A percentile compares a stretch with the other conserved stretches of the same genome.
These are phyloP conservation scores for Populus simonii DNA, from an alignment of 345 rosid species.

Conservation along the genomic window DNA sequence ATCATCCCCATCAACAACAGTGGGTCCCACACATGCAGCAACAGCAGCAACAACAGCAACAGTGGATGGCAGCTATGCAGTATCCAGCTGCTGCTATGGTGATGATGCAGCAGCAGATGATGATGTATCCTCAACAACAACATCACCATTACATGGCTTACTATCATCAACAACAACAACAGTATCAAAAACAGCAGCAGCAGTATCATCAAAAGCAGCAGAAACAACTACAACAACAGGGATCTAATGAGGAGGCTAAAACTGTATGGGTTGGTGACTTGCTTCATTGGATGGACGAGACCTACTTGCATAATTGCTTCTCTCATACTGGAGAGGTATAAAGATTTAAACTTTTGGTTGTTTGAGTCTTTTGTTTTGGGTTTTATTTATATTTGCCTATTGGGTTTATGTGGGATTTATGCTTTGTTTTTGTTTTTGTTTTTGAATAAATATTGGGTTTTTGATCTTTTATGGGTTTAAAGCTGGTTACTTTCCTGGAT, in stretches of 20 bases:
- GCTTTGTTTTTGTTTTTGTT: neutral
- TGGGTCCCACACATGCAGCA: constrained; percentile 18
- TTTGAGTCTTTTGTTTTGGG: neutral
- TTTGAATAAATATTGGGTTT: neutral
- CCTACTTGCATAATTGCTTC: constrained; percentile 70
- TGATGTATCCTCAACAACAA: constrained; percentile 81
- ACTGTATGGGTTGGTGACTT: constrained; percentile 80
- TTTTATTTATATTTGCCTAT: neutral
- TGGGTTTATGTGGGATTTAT: neutral
- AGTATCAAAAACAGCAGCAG: constrained; percentile 9
- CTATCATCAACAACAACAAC: constrained; percentile 34
- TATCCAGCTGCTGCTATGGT: constrained; percentile 85
- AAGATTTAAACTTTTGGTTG: too few relatives aligned
- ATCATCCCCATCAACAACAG: constrained; percentile 31
- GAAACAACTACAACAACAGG: constrained; percentile 29
- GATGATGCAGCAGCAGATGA: constrained; percentile 96
- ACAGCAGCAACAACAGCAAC: constrained; percentile 41
- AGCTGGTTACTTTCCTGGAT: neutral
- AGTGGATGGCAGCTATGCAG: constrained; percentile 73
- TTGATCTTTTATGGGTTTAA: neutral
- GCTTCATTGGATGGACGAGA: constrained; percentile 82
- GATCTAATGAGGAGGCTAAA: constrained; percentile 57
- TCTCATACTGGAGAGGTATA: constrained; percentile 71
- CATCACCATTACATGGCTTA: constrained; percentile 54
- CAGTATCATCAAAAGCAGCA: constrained; percentile 30